Percentiles rank a stretch among this genome's conserved stretches.
phyloP scores from a whole-genome alignment of 352 stramenopile species.

The Bremia lactucae region DNA sequence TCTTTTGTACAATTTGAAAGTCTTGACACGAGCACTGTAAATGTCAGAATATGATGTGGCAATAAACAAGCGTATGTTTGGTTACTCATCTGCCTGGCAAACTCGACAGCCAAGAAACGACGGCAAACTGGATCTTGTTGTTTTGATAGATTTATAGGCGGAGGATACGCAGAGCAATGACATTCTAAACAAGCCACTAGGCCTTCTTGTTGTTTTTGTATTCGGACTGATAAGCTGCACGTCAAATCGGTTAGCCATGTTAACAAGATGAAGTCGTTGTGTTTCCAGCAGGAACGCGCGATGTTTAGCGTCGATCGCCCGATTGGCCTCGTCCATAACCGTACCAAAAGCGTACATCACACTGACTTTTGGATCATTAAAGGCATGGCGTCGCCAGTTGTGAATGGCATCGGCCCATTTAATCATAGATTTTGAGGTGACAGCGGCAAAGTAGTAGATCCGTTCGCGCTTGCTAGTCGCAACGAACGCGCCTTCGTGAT shows the following conservation, averaged over 20 bases:
- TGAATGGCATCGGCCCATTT: conserved; percentile 60
- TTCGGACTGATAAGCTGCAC: conserved; percentile 23
- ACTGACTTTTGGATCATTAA: conserved; percentile 36
- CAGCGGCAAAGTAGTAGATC: conserved; percentile 39
- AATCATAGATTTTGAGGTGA: conserved; percentile 41
- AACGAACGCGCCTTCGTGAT: conserved; percentile 35
- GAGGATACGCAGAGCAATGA: conserved; percentile 10
- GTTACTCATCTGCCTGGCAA: conserved; percentile 11
- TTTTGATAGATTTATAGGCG: conserved; percentile 7
- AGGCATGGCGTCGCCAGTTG: conserved; percentile 61
- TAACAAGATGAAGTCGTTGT: conserved; percentile 18
- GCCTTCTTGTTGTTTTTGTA: conserved; percentile 9
- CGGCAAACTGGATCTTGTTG: conserved; percentile 10
- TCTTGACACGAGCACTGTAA: conserved; percentile 13
- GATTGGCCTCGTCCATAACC: conserved; percentile 12
- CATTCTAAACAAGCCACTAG: conserved; percentile 6
- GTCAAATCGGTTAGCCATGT: conserved; percentile 36
- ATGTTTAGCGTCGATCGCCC: conserved; percentile 6
- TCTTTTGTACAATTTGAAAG: conserved; percentile 2
- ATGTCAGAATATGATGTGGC: conserved; percentile 8
- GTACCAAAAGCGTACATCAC: conserved; percentile 21
- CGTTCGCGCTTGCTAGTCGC: conserved; percentile 21
- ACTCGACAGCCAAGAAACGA: conserved; percentile 28
- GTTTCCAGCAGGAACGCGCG: conserved; percentile 14
- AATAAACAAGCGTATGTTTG: too few species aligned